Conservation (phyloP, 2,329 filamentous ascomycete genomes). For the Aspergillus bombycis region DNA sequence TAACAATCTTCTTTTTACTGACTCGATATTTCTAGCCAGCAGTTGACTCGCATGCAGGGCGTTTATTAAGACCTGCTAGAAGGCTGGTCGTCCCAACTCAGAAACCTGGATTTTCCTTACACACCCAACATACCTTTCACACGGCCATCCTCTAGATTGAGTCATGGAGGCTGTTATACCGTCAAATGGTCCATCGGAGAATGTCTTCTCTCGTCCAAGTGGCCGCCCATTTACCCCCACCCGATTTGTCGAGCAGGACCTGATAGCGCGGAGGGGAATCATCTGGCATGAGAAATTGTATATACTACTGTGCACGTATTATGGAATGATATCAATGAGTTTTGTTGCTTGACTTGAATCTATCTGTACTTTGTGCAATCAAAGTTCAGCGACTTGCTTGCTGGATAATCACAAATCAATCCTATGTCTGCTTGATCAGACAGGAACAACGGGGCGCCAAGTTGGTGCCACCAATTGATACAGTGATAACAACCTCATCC, state of each 20-base stretch:
- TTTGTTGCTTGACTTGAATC: neutral
- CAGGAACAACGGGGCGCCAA: too few relatives aligned
- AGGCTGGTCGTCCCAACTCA: neutral
- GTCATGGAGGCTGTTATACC: neutral
- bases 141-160: neutral
- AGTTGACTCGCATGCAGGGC: neutral
- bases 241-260: conserved; percentile 15
- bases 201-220: neutral
- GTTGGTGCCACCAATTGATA: too few relatives aligned
- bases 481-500: too few relatives aligned
- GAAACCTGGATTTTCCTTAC: neutral
- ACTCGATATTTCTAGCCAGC: neutral
- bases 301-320: conserved; percentile 8
- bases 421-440: too few relatives aligned
- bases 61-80: neutral
- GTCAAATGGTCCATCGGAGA: conserved; percentile 1
- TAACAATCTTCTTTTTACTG: too few relatives aligned
- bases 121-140: neutral
- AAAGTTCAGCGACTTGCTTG: too few relatives aligned
- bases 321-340: neutral
- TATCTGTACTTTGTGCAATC: too few relatives aligned
- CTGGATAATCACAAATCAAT: too few relatives aligned
- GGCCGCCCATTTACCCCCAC: conserved; percentile 7
- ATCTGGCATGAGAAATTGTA: neutral
- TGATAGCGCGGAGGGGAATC: conserved; percentile 10